These are phyloP conservation scores for Curvularia sp. DNA, from an alignment of 2,329 filamentous ascomycete species.

Conservation along the genomic window DNA sequence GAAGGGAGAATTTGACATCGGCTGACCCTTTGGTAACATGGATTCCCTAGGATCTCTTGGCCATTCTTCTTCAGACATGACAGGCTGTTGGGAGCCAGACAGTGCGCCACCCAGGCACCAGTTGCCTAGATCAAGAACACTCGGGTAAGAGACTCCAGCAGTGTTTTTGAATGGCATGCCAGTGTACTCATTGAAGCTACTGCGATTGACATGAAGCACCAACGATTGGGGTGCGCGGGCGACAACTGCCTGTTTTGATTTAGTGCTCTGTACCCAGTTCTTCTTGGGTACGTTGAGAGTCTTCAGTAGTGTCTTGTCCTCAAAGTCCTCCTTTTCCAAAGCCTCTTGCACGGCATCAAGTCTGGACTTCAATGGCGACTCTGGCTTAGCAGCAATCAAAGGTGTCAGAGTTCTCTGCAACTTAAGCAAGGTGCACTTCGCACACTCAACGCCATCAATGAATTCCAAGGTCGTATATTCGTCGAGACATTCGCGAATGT, in stretches of 20 bases:
- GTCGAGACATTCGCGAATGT: constrained; percentile 80
- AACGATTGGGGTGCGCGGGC: constrained; percentile 81
- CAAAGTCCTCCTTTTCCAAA: constrained; percentile 78
- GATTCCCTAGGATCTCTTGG: constrained; percentile 70
- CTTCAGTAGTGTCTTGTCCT: constrained; percentile 59
- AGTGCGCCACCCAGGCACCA: constrained; percentile 77
- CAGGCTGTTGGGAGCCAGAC: constrained; percentile 35
- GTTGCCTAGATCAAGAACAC: constrained; percentile 74
- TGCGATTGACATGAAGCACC: constrained; percentile 88
- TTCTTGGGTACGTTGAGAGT: constrained; percentile 61
- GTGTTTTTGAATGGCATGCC: constrained; percentile 84
- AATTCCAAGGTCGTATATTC: constrained; percentile 83
- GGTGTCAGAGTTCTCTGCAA: constrained; percentile 53
- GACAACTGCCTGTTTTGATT: constrained; percentile 88
- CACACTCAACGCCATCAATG: constrained; percentile 89
- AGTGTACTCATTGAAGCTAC: constrained; percentile 84
- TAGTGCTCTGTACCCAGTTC: constrained; percentile 76
- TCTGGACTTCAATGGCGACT: constrained; percentile 58
- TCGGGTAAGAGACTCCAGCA: constrained; percentile 78
- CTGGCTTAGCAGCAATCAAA: constrained; percentile 39
- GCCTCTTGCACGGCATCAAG: constrained; percentile 72
- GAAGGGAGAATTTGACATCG: constrained; percentile 46
- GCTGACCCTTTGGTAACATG: constrained; percentile 67
- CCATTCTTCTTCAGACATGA: constrained; percentile 68
- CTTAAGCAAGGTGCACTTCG: constrained; percentile 81